Evolutionary conservation across 306 rosid species (phyloP).

Genomic region (Rosa lucieae): DNA sequence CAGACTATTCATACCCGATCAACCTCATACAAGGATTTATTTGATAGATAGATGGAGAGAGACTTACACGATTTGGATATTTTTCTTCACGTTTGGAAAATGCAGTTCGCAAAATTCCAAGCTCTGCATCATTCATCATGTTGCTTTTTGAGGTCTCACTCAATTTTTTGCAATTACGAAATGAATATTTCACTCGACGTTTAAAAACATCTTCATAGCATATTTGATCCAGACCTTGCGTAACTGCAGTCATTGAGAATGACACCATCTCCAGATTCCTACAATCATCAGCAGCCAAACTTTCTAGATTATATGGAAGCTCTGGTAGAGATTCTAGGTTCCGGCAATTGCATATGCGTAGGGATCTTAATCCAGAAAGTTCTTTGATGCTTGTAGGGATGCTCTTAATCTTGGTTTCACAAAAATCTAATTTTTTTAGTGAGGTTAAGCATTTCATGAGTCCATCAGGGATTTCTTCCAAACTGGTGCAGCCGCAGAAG

Average conservation of each 20-base stretch:
- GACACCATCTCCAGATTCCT: background rate
- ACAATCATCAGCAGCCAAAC: background rate
- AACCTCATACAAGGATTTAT: background rate
- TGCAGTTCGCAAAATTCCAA: background rate
- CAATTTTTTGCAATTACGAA: background rate
- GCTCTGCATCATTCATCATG: background rate
- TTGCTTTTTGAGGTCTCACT: background rate
- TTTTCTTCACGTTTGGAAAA: background rate
- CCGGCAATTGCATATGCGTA: background rate
- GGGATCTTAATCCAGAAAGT: background rate
- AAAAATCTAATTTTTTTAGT: background rate
- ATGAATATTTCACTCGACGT: background rate
- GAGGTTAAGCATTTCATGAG: background rate
- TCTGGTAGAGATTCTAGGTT: background rate
- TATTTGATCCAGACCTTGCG: background rate
- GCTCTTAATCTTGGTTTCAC: background rate
- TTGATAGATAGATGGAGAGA: background rate
- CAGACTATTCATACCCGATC: too few relatives aligned
- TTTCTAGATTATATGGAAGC: background rate
- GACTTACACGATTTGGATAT: background rate
- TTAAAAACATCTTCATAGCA: background rate
- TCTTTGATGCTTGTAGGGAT: background rate
- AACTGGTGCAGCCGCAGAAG: background rate
- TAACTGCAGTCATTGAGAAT: background rate
- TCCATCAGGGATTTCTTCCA: background rate